Percentiles rank a stretch among this genome's conserved stretches.
These are phyloP conservation scores for Haplographium delicatum DNA, from an alignment of 495 filamentous ascomycete species.

Conservation along the genomic window DNA sequence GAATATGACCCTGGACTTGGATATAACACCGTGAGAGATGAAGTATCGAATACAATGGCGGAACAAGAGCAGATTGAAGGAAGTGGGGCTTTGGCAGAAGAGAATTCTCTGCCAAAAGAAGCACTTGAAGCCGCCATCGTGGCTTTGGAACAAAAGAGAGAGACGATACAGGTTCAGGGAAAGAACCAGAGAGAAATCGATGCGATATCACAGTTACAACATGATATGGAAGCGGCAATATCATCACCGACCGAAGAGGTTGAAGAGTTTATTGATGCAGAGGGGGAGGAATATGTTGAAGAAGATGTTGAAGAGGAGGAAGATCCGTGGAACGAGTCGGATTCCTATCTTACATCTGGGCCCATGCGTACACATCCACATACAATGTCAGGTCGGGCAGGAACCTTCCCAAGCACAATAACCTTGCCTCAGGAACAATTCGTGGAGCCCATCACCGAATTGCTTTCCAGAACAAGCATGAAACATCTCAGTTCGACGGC, in stretches of 20 bases:
- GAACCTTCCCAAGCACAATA: conserved; percentile 65
- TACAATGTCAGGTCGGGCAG: conserved; percentile 57
- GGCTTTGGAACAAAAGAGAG: conserved; percentile 17
- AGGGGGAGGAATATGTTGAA: conserved; percentile 29
- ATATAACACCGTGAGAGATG: conserved; percentile 17
- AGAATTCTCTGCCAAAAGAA: background rate
- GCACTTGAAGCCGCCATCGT: conserved; percentile 3
- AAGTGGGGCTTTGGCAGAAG: background rate
- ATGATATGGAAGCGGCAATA: conserved; percentile 47
- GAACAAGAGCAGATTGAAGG: background rate
- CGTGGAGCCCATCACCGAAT: conserved; percentile 57
- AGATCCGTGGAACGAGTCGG: conserved; percentile 33
- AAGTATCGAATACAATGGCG: conserved; percentile 19
- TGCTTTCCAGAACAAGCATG: conserved; percentile 60
- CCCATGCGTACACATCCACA: conserved; percentile 56
- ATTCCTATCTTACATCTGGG: conserved; percentile 29
- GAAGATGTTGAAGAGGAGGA: conserved; percentile 36
- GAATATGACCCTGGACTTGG: conserved; percentile 34
- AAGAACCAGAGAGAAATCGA: conserved; percentile 46
- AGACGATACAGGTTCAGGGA: conserved; percentile 33
- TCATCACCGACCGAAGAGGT: conserved; percentile 43
- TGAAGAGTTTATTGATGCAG: conserved; percentile 34
- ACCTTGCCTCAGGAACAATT: conserved; percentile 60
- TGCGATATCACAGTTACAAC: conserved; percentile 42
- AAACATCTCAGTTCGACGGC: conserved; percentile 70